A percentile compares a stretch with the other conserved stretches of the same genome.
phyloP scores from a whole-genome alignment of 345 rosid species.

The Lumnitzera littorea region DNA sequence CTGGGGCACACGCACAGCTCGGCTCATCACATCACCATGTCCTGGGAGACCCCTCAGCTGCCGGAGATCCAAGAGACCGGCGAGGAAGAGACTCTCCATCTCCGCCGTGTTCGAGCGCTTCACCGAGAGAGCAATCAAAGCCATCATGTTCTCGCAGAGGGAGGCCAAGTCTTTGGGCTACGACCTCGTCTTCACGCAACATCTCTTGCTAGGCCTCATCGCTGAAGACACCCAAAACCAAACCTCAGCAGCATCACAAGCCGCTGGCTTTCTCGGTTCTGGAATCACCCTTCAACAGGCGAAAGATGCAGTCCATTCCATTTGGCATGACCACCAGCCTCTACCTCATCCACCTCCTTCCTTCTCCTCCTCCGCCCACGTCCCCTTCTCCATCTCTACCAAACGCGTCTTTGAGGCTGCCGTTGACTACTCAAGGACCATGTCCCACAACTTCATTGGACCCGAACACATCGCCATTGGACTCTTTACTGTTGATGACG shows the following conservation, averaged over 20 bases:
- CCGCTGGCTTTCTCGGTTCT: conserved; percentile 73
- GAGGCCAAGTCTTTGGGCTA: conserved; percentile 72
- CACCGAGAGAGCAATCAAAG: conserved; percentile 76
- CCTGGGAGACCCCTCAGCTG: neutral
- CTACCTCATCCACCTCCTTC: conserved; percentile 14
- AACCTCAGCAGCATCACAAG: neutral
- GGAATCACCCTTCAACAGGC: conserved; percentile 62
- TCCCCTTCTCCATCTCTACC: conserved; percentile 72
- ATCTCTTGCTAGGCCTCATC: conserved; percentile 70
- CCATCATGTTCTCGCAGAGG: conserved; percentile 74
- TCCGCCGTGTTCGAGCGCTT: conserved; percentile 85
- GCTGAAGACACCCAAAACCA: conserved; percentile 53
- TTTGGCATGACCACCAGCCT: conserved; percentile 42
- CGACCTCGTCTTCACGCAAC: conserved; percentile 80
- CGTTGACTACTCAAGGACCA: conserved; percentile 76
- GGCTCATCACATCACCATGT: neutral
- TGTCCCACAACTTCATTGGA: conserved; percentile 78
- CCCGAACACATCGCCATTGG: conserved; percentile 93
- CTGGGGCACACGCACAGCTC: neutral
- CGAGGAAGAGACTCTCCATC: conserved; percentile 14
- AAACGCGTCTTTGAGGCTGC: conserved; percentile 96
- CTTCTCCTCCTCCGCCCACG: conserved; percentile 22
- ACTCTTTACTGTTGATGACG: conserved; percentile 85
- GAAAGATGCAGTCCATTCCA: conserved; percentile 57
- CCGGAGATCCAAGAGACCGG: too few species aligned